Percentiles rank a stretch among this genome's conserved stretches.
Conservation (phyloP, 208 protist genomes). For the Balamuthia mandrillaris region DNA sequence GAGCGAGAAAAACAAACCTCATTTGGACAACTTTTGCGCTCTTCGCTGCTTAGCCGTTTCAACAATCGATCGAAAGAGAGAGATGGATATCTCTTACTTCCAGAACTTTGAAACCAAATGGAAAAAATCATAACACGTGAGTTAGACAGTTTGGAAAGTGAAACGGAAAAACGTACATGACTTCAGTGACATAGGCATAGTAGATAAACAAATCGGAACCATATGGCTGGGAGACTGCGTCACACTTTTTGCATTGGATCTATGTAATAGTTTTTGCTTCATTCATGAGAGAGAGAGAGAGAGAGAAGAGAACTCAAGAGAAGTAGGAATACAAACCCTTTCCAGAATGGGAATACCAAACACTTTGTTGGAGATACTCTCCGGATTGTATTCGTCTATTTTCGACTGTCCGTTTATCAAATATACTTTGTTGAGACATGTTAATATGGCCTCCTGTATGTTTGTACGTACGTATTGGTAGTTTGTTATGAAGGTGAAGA, state of each 20-base stretch:
- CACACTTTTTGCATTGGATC: neutral
- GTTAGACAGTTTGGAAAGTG: neutral
- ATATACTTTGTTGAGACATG: slow-evolving; percentile 1
- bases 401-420: neutral
- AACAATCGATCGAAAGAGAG: neutral
- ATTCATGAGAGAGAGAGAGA: neutral
- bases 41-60: neutral
- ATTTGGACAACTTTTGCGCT: neutral
- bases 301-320: neutral
- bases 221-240: neutral
- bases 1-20: too few relatives aligned
- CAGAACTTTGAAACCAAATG: too few relatives aligned
- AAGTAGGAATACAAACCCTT: neutral
- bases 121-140: too few relatives aligned
- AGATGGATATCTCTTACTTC: neutral
- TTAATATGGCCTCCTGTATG: neutral
- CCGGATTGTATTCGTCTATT: neutral
- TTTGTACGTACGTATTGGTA: too few relatives aligned
- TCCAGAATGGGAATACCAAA: neutral
- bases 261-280: neutral
- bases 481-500: too few relatives aligned
- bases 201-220: slow-evolving; percentile 23
- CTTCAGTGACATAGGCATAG: slow-evolving; percentile 5
- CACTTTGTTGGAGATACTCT: slow-evolving; percentile 14
- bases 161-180: neutral